Evolutionary conservation across 78 protist genomes (phyloP).

Genomic region (Pelomyxa schiedti): DNA sequence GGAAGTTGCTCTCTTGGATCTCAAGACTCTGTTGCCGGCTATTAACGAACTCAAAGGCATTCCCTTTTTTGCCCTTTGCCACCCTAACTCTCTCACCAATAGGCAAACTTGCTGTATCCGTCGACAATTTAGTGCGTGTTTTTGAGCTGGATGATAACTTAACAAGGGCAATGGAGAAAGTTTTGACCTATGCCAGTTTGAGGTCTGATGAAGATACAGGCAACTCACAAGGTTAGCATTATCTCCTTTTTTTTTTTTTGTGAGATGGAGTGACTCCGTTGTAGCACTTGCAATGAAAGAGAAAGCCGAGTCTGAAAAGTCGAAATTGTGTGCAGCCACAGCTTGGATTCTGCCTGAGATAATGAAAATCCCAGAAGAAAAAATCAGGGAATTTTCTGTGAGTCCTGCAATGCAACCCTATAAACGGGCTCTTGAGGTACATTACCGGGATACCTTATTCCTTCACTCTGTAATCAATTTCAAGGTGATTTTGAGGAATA

Average conservation of each 20-base stretch:
- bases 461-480: too few relatives aligned
- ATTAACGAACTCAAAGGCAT: too few relatives aligned
- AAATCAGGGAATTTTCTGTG: background rate
- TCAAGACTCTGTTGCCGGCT: background rate
- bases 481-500: background rate
- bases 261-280: background rate
- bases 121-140: background rate
- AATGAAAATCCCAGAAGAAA: background rate
- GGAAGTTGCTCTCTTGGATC: background rate
- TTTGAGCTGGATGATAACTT: background rate
- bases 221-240: background rate
- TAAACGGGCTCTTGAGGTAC: too few relatives aligned
- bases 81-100: background rate
- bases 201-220: background rate
- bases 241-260: background rate
- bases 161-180: background rate
- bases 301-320: background rate
- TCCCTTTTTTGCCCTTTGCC: too few relatives aligned
- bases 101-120: background rate
- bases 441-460: too few relatives aligned
- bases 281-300: background rate
- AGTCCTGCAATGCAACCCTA: background rate
- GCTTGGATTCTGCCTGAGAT: background rate
- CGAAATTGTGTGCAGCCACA: background rate
- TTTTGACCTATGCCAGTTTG: background rate